Evolutionary conservation across 441 rosid genomes (phyloP), one percentile per base, ranked within the genome.

Genomic region (Pelargonium cotyledonis): DNA sequence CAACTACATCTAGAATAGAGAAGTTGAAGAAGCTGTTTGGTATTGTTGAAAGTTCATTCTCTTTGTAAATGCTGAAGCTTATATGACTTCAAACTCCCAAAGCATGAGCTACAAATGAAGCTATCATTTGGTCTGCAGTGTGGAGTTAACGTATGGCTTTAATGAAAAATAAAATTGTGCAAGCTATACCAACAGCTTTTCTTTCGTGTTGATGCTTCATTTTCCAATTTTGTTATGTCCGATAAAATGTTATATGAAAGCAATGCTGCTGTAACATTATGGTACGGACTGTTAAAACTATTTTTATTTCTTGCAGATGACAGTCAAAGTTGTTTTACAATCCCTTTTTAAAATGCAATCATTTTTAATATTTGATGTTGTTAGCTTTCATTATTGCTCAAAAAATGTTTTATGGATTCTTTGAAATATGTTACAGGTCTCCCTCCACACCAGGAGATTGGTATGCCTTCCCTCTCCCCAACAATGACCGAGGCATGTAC

Each of bases 381-480:
- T 57, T 53, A 53, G 12, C 8, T 23, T 41, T 44, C 26, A 51
- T 18, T 41, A 26, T 62, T 70, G 35, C 55, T 65, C 19, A 26
- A 69, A 66, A 58, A 26, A 71, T 66, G 69, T 68, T 51, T 68
- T 66, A 63, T 74, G 23, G 44, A 49, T 26, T 67, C 65, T 66
- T 72, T 11, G 43, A 76, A 70, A 53, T 70, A 53, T 77, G 72
- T 79, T 82, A 73, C 86, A 94, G 97, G 88, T 76, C 86, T 94
- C 75, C 99, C 97, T 69, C 87, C 96, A 44, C 96, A 94, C 77
- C 97, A 95, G 79, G 97, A 89, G 82, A 88, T 95, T 29, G 97
- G 99, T 74, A 95, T 95, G 99, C 99, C 99, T 76, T 95, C 97
- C 57, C 97, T 95, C 63, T 94, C 99, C 2, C 99, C 97, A 62